These are phyloP conservation scores for Stellera chamaejasme DNA, from an alignment of 345 rosid genomes.

Conservation along the genomic window DNA sequence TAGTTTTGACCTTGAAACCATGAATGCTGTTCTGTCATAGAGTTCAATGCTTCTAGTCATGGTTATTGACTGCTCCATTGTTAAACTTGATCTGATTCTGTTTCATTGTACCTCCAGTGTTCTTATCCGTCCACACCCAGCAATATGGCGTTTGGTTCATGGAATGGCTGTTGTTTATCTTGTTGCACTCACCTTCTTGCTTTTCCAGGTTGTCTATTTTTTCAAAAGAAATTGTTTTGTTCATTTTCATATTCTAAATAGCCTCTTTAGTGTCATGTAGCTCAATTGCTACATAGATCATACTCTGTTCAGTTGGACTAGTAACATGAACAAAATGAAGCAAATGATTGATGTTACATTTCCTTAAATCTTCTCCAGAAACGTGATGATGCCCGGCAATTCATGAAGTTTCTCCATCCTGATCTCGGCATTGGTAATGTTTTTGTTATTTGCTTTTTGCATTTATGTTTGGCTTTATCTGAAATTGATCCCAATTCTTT, in stretches of 20 bases:
- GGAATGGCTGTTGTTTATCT: slow-evolving; percentile 96
- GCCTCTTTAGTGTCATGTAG: not conserved
- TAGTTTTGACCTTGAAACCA: not conserved
- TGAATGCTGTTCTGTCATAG: not conserved
- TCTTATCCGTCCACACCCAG: slow-evolving; percentile 96
- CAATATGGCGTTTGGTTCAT: slow-evolving; percentile 97
- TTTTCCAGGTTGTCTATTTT: slow-evolving; percentile 72
- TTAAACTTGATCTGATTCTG: not conserved
- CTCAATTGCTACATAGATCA: not conserved
- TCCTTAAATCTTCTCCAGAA: slow-evolving; percentile 35
- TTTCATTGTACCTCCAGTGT: slow-evolving; percentile 40
- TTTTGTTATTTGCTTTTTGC: slow-evolving; percentile 10
- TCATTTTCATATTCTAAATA: not conserved
- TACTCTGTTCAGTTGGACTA: too few species aligned
- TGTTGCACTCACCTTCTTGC: slow-evolving; percentile 87
- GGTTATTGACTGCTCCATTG: not conserved
- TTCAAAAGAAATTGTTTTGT: not conserved
- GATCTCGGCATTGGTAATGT: slow-evolving; percentile 89
- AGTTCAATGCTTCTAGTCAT: not conserved
- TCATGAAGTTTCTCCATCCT: slow-evolving; percentile 98
- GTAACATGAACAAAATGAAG: not conserved
- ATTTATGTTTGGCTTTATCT: not conserved
- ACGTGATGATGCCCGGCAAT: slow-evolving; percentile 92
- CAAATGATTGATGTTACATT: slow-evolving; percentile 21
- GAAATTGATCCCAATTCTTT: not conserved